Base-by-base conservation (phyloP, 2,329 filamentous ascomycete genomes). In the Cladorrhinum sp. region DNA sequence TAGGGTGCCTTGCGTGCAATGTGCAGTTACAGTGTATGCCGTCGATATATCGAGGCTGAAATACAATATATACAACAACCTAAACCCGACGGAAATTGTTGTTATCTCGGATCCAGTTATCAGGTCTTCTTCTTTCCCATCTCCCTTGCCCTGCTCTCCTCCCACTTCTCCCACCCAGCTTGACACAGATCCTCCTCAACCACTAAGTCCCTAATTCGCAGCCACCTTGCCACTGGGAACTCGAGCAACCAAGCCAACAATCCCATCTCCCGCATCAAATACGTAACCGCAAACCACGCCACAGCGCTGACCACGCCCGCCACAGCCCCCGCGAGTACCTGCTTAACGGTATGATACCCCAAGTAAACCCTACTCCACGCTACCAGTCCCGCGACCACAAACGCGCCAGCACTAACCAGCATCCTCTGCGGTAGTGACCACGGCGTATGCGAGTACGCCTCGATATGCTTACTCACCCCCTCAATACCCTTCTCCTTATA, bases 111-210 rank as follows among this genome's bases (percentile, higher is more conserved):
- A n/a, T n/a, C n/a, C n/a, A n/a, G n/a, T n/a, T n/a, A n/a, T n/a
- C n/a, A n/a, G n/a, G n/a, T 49, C 32, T 58, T 58, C 9, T 25
- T 50, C 50, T 61, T 45, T 13, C n/a, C 41, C 58, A 59, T 18
- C 55, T 48, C 57, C 36, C 49, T 18, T 27, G 50, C 41, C 57
- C 77, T 78, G 66, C 70, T 76, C 53, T 80, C 78, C 74, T 93
- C 88, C 92, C 93, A 98, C 72, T 90, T 88, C 76, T 93, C 91
- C 93, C 93, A 99, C 1, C 95, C 95, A 48, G 92, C 89, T 77
- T 96, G 92, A 32, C 88, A 88, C 67, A 96, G 76, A 75, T 98
- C 93, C 76, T 98, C 93, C 72, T 89, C 88, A 6, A 96, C 81
- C 12, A 96, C 86, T 64, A 99, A 77, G 74, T 99, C 95, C 62